Evolutionary conservation across 2,329 filamentous ascomycete genomes (phyloP).

Genomic region (Cyphellophora attinorum): DNA sequence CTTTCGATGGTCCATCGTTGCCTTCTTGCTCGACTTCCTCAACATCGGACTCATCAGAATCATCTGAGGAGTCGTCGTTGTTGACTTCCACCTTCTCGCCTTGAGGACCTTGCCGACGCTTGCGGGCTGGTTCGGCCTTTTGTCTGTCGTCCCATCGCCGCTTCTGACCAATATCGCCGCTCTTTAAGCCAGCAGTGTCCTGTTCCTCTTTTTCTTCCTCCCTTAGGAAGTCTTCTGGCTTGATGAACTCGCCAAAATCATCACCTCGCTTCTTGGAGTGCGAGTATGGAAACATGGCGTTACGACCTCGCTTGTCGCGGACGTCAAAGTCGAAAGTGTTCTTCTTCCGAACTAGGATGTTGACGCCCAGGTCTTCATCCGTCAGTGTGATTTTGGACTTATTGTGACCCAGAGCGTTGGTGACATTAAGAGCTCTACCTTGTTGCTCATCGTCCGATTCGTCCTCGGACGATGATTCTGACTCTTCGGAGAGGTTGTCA

Average conservation of each 20-base stretch:
- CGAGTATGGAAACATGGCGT: slow-evolving; percentile 83
- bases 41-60: slow-evolving; percentile 46
- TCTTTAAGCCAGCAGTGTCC: slow-evolving; percentile 41
- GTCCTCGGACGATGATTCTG: slow-evolving; percentile 79
- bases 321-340: slow-evolving; percentile 92
- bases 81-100: slow-evolving; percentile 4
- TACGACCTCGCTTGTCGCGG: slow-evolving; percentile 79
- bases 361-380: slow-evolving; percentile 86
- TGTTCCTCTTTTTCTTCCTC: slow-evolving; percentile 81
- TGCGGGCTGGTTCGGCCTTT: slow-evolving; percentile 27
- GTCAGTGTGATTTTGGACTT: slow-evolving; percentile 78
- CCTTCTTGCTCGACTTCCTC: slow-evolving; percentile 39
- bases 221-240: slow-evolving; percentile 84
- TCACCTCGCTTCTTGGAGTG: slow-evolving; percentile 70
- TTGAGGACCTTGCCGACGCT: slow-evolving; percentile 10
- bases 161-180: slow-evolving; percentile 72
- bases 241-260: slow-evolving; percentile 88
- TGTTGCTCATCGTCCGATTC: slow-evolving; percentile 85
- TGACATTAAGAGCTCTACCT: slow-evolving; percentile 82
- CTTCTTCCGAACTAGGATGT: slow-evolving; percentile 78
- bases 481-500: slow-evolving; percentile 70
- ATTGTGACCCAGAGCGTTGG: slow-evolving; percentile 72
- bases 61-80: slow-evolving; percentile 39
- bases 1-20: slow-evolving; percentile 63
- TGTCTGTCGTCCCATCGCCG: slow-evolving; percentile 69